Evolutionary conservation across 352 stramenopile species (phyloP).

Genomic region (Phytophthora rubi): DNA sequence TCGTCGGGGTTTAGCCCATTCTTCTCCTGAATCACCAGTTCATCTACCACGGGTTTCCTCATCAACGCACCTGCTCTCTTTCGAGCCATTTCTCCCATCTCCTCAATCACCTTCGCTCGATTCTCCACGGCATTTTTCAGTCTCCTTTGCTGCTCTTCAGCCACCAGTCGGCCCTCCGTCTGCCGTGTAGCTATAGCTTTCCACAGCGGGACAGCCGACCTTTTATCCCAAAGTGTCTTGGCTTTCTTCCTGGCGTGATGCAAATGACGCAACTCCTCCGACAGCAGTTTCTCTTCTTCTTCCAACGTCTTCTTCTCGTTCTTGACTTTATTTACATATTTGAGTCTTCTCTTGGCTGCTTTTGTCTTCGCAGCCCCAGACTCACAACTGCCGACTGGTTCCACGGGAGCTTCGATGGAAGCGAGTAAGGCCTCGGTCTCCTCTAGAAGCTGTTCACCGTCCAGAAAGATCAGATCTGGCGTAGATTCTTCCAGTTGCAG

Average conservation of each 20-base stretch:
- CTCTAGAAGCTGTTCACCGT: constrained; percentile 17
- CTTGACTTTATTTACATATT: constrained; percentile 37
- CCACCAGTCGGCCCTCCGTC: constrained; percentile 35
- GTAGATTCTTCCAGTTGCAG: background rate
- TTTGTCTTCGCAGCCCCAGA: constrained; percentile 1
- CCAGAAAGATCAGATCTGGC: constrained; percentile 3
- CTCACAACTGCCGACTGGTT: background rate
- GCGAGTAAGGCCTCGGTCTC: constrained; percentile 26
- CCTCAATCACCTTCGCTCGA: constrained; percentile 28
- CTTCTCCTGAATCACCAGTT: background rate
- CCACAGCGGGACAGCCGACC: constrained; percentile 10
- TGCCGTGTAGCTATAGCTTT: constrained; percentile 29
- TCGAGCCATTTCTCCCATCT: constrained; percentile 21
- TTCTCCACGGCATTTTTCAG: constrained; percentile 25
- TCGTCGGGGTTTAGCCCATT: constrained; percentile 20
- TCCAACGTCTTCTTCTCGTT: constrained; percentile 34
- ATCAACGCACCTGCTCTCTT: background rate
- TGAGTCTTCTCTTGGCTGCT: constrained; percentile 25
- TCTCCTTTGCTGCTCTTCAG: constrained; percentile 23
- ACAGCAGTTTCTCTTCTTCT: constrained; percentile 18
- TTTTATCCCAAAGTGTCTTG: constrained; percentile 6
- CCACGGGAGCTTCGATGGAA: background rate
- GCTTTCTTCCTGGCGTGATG: constrained; percentile 13
- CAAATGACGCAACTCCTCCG: constrained; percentile 20
- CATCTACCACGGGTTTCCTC: background rate